phyloP scores from a whole-genome alignment of 345 rosid species.

The Melastoma malabathricum region DNA sequence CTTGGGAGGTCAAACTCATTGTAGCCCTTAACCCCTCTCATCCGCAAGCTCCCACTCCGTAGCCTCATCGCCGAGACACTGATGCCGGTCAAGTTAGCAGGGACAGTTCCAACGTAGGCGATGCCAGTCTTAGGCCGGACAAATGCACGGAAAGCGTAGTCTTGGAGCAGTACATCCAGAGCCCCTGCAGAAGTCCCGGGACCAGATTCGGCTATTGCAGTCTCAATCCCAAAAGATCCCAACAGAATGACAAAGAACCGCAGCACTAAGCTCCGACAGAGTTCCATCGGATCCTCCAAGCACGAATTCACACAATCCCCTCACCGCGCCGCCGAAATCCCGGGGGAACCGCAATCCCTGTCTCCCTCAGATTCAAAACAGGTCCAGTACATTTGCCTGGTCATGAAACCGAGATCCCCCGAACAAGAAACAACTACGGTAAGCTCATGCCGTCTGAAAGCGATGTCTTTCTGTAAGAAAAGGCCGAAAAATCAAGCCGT shows the following conservation, averaged over 20 bases:
- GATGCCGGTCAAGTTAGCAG: constrained; percentile 61
- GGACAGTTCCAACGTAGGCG: constrained; percentile 40
- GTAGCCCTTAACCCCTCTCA: constrained; percentile 30
- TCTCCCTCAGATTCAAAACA: too few species aligned
- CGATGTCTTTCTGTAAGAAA: too few species aligned
- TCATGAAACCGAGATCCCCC: too few species aligned
- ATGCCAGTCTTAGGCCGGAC: constrained; percentile 62
- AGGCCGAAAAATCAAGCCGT: too few species aligned
- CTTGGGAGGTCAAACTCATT: constrained; percentile 46
- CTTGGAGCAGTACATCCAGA: constrained; percentile 83
- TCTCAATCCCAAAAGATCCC: constrained; percentile 20
- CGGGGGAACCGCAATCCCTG: too few species aligned
- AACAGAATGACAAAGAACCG: constrained; percentile 18
- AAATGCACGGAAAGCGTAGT: constrained; percentile 59
- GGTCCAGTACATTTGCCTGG: too few species aligned
- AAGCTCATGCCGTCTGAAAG: too few species aligned
- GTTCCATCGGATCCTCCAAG: constrained; percentile 34
- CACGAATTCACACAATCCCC: too few species aligned
- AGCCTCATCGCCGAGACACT: constrained; percentile 67
- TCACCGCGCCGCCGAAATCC: too few species aligned
- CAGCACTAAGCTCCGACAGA: constrained; percentile 44
- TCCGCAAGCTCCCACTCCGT: constrained; percentile 72
- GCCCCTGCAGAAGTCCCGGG: constrained; percentile 18
- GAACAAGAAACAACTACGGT: too few species aligned
- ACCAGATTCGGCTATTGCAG: constrained; percentile 8